Evolutionary conservation across 768 basidiomycete species (phyloP), one percentile per base, ranked within the genome.

Genomic region (Hygrocybe punicea): DNA sequence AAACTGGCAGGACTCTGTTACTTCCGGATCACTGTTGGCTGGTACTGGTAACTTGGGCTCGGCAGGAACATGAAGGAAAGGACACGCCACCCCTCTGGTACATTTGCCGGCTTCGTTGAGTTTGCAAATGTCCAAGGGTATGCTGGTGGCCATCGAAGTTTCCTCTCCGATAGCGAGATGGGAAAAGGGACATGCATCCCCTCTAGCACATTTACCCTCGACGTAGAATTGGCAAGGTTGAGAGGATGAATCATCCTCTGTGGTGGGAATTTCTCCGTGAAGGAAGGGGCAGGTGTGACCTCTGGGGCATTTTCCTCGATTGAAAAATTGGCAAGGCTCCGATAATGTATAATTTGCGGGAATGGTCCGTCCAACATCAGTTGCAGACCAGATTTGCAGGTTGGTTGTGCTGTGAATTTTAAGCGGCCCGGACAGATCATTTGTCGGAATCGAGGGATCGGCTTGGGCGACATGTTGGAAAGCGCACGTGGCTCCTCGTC

Each of bases 391-490:
- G 39, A 16, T 4, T 6, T 42, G 19, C 14, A 4, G 14, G 39
- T 42, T 42, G 11, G 5, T 6, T 42, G 5, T 42, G 39, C 19
- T 16, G 3, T 42, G 7, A 17, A 13, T 23, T 47, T 23, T 21
- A 23, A 8, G 11, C 11, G 21, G 11, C 4, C 45, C 23, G 7
- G 5, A 47, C 13, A 7, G 3, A 23, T 23, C 13, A 7, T 14
- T 21, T 19, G 34, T 33, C 19, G 51, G 17, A 10, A 35, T 37
- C 19, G 51, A 21, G 17, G 8, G 17, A 21, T 24, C 34, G 36
- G 34, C 21, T 36, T 33, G 11, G 5, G 17, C 3, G 17, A n/a
- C 73, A 62, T 78, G 76, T 13, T 77, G 69, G 60, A 73, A 77
- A 23, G 55, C 53, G 58, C 77, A 78, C 11, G 62, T 57, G n/a